Evolutionary conservation across 257 asterid species (phyloP).

Genomic region (Fraxinus anomala): DNA sequence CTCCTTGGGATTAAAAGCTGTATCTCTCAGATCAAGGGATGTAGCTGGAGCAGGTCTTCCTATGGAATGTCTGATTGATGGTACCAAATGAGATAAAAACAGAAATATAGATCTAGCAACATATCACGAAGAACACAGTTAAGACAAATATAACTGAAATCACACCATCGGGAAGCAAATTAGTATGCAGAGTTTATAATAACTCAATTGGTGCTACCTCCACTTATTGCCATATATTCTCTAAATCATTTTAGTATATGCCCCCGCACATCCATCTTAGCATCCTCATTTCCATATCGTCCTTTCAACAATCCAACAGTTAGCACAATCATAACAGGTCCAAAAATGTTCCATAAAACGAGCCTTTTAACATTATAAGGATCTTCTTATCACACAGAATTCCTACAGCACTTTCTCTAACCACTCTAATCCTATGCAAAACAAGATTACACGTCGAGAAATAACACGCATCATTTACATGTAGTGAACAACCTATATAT

Average conservation of each 20-base stretch:
- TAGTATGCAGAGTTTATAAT: too few species aligned
- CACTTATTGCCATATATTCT: background rate
- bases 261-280: background rate
- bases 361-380: background rate
- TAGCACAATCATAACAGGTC: background rate
- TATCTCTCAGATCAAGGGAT: constrained; percentile 63
- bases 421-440: too few species aligned
- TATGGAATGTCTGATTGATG: constrained; percentile 70
- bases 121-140: background rate
- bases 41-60: constrained; percentile 81
- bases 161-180: too few species aligned
- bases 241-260: background rate
- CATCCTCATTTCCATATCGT: background rate
- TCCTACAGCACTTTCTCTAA: too few species aligned
- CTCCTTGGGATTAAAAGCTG: constrained; percentile 72
- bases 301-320: background rate
- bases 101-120: background rate
- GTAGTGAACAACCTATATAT: too few species aligned
- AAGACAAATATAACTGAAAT: background rate
- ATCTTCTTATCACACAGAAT: background rate
- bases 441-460: too few species aligned
- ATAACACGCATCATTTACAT: too few species aligned
- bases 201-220: too few species aligned
- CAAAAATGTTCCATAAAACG: background rate
- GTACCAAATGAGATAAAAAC: constrained; percentile 24